Evolutionary conservation across 495 filamentous ascomycete genomes (phyloP), one percentile per base, ranked within the genome.

Genomic region (Tuber calosporum): DNA sequence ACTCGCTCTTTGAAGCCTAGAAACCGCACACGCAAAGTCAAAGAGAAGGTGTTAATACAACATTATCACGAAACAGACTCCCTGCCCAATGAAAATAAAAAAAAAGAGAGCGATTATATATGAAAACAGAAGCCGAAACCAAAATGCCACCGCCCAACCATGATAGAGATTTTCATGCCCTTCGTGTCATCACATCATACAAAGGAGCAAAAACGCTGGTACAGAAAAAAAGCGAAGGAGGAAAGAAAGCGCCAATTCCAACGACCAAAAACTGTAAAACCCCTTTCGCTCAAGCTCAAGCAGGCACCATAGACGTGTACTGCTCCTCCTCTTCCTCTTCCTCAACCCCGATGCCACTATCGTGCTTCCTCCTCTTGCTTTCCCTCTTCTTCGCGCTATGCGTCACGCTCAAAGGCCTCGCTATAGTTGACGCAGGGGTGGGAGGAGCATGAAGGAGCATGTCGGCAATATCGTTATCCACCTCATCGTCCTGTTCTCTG

Each of bases 331-430:
- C 76, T 4, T 77, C 75, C 13, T 78, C 76, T 11, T 68, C 74
- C 15, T 74, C 75, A 37, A 78, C 76, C 17, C 76, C 76, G 69
- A 78, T 77, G 58, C 76, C 76, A 58, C 76, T 78, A 74, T 78
- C 76, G 36, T 69, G 77, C 68, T 69, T 78, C 53, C 75, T 73
- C 39, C 76, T 75, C 42, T 78, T 78, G 34, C 62, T 78, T 39
- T 78, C 76, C 38, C 68, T 69, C 34, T 73, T 77, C 38, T 69
- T 74, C 26, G 66, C 45, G 2, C 62, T 6, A 6, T 34, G 67
- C n/a, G 58, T 38, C 26, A 20, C 73, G 41, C 68, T 75, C 66
- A 58, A 58, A 7, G 48, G 71, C 17, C 70, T 58, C n/a, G 76
- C 34, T 36, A 73, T 48, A 4, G 76, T 77, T 69, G 76, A 73